A percentile compares a stretch with the other conserved stretches of the same genome.
Evolutionary conservation across 805 yeast species (phyloP).

Genomic region (Candida sphagnicola): DNA sequence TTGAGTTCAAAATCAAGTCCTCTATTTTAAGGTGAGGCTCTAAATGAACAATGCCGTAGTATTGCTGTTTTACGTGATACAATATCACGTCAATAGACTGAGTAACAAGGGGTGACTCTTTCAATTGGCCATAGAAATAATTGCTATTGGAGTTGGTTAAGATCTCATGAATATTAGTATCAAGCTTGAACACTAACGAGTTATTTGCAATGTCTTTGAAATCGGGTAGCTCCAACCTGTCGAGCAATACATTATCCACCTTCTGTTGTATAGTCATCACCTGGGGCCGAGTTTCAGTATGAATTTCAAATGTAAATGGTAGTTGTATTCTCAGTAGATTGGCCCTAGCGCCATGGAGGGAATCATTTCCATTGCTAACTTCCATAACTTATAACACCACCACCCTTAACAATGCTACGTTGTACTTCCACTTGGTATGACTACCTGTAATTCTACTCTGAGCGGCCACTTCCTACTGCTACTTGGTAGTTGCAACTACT

Average conservation of each 20-base stretch:
- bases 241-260: constrained; percentile 4
- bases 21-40: too few relatives aligned
- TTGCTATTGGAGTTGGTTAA: constrained; percentile 7
- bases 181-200: constrained; percentile 9
- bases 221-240: neutral
- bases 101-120: constrained; percentile 11
- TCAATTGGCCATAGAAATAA: constrained; percentile 13
- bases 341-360: neutral
- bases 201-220: neutral
- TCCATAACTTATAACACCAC: too few relatives aligned
- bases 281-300: neutral
- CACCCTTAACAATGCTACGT: too few relatives aligned
- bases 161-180: constrained; percentile 4
- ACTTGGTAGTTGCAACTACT: too few relatives aligned
- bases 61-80: constrained; percentile 8
- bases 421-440: too few relatives aligned
- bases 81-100: constrained; percentile 11
- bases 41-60: constrained; percentile 10
- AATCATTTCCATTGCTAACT: too few relatives aligned
- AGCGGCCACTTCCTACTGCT: too few relatives aligned
- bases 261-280: constrained; percentile 12
- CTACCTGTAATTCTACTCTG: too few relatives aligned
- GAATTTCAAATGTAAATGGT: constrained; percentile 16
- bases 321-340: constrained; percentile 5
- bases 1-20: too few relatives aligned